These are phyloP conservation scores for Taphrina wiesneri DNA, from an alignment of 1,139 yeast species.

Conservation along the genomic window DNA sequence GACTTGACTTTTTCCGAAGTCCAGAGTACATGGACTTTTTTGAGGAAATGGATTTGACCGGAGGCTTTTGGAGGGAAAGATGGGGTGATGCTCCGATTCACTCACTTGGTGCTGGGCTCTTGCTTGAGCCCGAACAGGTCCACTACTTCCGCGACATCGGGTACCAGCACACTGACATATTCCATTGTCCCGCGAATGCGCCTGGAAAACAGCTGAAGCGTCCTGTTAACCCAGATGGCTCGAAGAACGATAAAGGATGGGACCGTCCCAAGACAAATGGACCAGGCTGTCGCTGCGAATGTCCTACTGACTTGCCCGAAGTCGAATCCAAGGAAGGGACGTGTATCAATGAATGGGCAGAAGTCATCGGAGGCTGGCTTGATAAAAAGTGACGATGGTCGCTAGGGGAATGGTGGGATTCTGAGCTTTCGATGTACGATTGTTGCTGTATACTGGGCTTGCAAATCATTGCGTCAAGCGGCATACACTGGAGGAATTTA, in stretches of 20 bases:
- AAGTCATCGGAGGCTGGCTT: slow-evolving; percentile 44
- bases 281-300: slow-evolving; percentile 81
- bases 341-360: slow-evolving; percentile 61
- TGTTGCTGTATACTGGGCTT: background rate
- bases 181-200: slow-evolving; percentile 82
- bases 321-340: slow-evolving; percentile 58
- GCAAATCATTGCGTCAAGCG: background rate
- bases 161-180: slow-evolving; percentile 72
- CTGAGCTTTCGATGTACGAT: background rate
- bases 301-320: slow-evolving; percentile 60
- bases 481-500: background rate
- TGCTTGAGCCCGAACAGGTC: slow-evolving; percentile 63
- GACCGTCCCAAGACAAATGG: slow-evolving; percentile 59
- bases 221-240: slow-evolving; percentile 44
- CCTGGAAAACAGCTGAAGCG: slow-evolving; percentile 43
- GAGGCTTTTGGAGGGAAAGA: slow-evolving; percentile 82
- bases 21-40: slow-evolving; percentile 65
- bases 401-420: background rate
- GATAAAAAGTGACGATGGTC: background rate
- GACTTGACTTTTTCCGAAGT: slow-evolving; percentile 69
- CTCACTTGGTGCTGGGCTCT: slow-evolving; percentile 76
- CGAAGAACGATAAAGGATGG: slow-evolving; percentile 44
- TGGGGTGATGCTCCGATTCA: slow-evolving; percentile 98
- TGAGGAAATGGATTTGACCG: slow-evolving; percentile 62
- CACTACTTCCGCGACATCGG: slow-evolving; percentile 93